phyloP scores from a whole-genome alignment of 208 protist genomes.

The Leishmania arabica region DNA sequence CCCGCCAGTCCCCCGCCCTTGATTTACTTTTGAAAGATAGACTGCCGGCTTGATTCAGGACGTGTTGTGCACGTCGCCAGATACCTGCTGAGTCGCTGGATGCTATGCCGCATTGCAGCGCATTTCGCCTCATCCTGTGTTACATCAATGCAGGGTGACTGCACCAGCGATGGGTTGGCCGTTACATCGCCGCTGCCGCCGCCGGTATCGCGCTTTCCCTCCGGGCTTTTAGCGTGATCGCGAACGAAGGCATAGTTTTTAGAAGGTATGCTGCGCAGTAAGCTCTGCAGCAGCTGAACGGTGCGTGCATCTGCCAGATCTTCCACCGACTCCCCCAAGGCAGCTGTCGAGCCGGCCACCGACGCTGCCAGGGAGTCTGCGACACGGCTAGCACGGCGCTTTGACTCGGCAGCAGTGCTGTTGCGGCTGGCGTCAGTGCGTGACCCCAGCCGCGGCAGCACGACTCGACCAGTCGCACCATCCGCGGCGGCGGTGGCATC shows the following conservation, averaged over 20 bases:
- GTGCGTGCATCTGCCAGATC: constrained; percentile 29
- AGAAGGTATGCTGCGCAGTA: constrained; percentile 13
- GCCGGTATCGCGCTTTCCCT: no score
- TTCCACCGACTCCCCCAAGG: neutral
- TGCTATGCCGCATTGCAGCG: constrained; percentile 16
- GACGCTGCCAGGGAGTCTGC: neutral
- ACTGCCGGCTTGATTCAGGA: no score
- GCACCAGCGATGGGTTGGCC: neutral
- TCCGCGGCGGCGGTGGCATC: neutral
- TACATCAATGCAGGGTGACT: neutral
- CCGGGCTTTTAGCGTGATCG: neutral
- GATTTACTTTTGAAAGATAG: neutral
- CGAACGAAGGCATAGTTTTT: neutral
- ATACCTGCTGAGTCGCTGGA: constrained; percentile 35
- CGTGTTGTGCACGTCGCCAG: constrained; percentile 22
- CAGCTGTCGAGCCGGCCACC: neutral
- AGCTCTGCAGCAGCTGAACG: constrained; percentile 28
- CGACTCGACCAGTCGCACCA: neutral
- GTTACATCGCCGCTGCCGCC: neutral
- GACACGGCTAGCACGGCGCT: neutral
- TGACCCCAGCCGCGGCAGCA: neutral
- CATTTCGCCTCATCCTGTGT: constrained; percentile 10
- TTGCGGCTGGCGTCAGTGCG: neutral
- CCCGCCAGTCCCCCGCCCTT: neutral
- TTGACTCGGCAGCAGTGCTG: neutral